Evolutionary conservation across 306 rosid genomes (phyloP).

Genomic region (Notholithocarpus densiflorus): DNA sequence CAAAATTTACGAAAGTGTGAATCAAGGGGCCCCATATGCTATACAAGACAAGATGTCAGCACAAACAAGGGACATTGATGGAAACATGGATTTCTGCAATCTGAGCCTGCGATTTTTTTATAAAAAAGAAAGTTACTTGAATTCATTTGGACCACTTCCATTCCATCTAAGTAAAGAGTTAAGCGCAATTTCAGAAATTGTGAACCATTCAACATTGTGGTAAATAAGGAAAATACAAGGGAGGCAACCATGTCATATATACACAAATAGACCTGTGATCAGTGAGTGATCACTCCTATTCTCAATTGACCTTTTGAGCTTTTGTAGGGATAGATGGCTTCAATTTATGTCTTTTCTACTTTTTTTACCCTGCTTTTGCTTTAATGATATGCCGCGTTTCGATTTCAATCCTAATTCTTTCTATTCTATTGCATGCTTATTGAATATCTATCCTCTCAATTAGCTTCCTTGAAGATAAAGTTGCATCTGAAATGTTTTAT

Average conservation of each 20-base stretch:
- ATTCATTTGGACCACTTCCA: background rate
- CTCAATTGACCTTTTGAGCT: too few relatives aligned
- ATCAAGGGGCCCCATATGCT: slow-evolving; percentile 29
- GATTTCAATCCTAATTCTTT: background rate
- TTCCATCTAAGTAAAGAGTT: background rate
- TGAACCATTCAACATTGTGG: background rate
- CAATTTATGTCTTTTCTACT: background rate
- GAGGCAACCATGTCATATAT: too few relatives aligned
- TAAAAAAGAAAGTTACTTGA: background rate
- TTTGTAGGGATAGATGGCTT: background rate
- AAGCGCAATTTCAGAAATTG: background rate
- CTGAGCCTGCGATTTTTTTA: slow-evolving; percentile 20
- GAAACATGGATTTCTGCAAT: slow-evolving; percentile 24
- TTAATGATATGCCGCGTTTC: too few relatives aligned
- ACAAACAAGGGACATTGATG: slow-evolving; percentile 19
- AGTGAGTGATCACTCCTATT: too few relatives aligned
- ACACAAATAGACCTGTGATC: too few relatives aligned
- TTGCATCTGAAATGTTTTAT: background rate
- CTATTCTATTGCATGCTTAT: background rate
- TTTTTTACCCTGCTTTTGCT: background rate
- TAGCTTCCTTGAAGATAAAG: background rate
- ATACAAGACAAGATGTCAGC: slow-evolving; percentile 2
- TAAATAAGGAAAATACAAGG: background rate
- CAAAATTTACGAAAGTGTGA: slow-evolving; percentile 4
- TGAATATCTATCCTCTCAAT: background rate